phyloP scores from a whole-genome alignment of 2,329 filamentous ascomycete species.

The Pseudogymnoascus sp. region DNA sequence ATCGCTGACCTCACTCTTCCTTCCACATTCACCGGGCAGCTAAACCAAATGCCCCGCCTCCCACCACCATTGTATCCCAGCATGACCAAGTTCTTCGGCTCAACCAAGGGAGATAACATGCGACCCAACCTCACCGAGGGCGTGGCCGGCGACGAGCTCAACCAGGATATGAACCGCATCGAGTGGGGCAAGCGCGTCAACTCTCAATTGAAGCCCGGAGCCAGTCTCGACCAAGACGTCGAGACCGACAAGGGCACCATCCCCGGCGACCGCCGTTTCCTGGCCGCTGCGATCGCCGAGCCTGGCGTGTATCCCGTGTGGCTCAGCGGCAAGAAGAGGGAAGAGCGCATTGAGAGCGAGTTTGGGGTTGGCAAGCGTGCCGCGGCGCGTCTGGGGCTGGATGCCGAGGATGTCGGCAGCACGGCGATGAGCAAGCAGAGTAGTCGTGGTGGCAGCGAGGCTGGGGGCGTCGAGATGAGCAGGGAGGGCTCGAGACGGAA shows the following conservation, averaged over 20 bases:
- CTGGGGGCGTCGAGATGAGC: constrained; percentile 7
- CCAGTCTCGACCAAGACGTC: constrained; percentile 26
- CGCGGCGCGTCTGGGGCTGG: constrained; percentile 8
- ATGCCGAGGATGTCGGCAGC: constrained; percentile 12
- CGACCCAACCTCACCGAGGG: constrained; percentile 18
- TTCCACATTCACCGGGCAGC: constrained; percentile 40
- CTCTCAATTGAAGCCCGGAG: constrained; percentile 24
- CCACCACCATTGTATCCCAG: constrained; percentile 23
- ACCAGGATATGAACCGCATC: constrained; percentile 23
- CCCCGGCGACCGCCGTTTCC: constrained; percentile 6
- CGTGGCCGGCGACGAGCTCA: constrained; percentile 19
- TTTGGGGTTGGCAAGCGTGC: constrained; percentile 6
- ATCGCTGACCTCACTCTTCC: constrained; percentile 53
- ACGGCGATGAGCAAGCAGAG: constrained; percentile 16
- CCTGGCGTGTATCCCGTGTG: constrained; percentile 5
- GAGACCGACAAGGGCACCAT: constrained; percentile 14
- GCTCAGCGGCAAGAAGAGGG: constrained; percentile 10
- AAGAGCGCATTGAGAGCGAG: constrained; percentile 4
- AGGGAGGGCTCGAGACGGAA: constrained; percentile 9
- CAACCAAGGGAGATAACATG: constrained; percentile 19
- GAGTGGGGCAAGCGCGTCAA: constrained; percentile 25
- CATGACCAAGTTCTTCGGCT: constrained; percentile 22
- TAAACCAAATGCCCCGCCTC: constrained; percentile 25
- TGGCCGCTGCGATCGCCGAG: not conserved
- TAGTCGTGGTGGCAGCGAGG: constrained; percentile 16